Evolutionary conservation across 768 basidiomycete genomes (phyloP).

Genomic region (Chlorophyllum brunneum): DNA sequence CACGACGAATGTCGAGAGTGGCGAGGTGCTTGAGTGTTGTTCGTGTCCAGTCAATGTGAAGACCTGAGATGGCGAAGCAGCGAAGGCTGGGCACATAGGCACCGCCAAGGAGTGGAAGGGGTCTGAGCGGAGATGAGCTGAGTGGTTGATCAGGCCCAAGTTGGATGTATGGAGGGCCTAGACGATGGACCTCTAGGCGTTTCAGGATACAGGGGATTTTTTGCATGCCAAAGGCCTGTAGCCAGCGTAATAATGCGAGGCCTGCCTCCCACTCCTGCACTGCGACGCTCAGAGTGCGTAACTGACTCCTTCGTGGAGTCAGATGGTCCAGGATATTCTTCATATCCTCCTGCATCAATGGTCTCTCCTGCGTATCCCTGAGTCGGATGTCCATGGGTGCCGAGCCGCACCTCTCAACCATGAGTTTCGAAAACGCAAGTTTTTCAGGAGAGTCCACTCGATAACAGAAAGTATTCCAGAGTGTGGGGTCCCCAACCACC

Average conservation of each 20-base stretch:
- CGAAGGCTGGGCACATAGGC: slow-evolving; percentile 39
- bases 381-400: slow-evolving; percentile 62
- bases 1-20: slow-evolving; percentile 60
- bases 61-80: slow-evolving; percentile 52
- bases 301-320: slow-evolving; percentile 48
- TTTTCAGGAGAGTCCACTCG: slow-evolving; percentile 34
- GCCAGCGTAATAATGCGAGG: slow-evolving; percentile 45
- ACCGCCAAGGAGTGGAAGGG: slow-evolving; percentile 48
- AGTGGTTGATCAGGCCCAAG: slow-evolving; percentile 37
- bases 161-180: slow-evolving; percentile 43
- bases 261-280: slow-evolving; percentile 54
- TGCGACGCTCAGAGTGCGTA: slow-evolving; percentile 57
- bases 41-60: slow-evolving; percentile 57
- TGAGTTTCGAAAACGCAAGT: slow-evolving; percentile 46
- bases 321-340: slow-evolving; percentile 44
- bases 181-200: slow-evolving; percentile 63
- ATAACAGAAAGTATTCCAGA: slow-evolving; percentile 70
- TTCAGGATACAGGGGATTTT: slow-evolving; percentile 43
- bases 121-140: slow-evolving; percentile 22
- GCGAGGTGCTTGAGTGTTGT: slow-evolving; percentile 51
- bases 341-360: slow-evolving; percentile 42
- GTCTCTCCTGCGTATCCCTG: slow-evolving; percentile 32
- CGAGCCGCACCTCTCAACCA: slow-evolving; percentile 53
- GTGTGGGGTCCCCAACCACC: slow-evolving; percentile 42
- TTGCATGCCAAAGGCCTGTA: slow-evolving; percentile 32